phyloP scores from a whole-genome alignment of 2,329 filamentous ascomycete species.

The Didymella keratinophila region DNA sequence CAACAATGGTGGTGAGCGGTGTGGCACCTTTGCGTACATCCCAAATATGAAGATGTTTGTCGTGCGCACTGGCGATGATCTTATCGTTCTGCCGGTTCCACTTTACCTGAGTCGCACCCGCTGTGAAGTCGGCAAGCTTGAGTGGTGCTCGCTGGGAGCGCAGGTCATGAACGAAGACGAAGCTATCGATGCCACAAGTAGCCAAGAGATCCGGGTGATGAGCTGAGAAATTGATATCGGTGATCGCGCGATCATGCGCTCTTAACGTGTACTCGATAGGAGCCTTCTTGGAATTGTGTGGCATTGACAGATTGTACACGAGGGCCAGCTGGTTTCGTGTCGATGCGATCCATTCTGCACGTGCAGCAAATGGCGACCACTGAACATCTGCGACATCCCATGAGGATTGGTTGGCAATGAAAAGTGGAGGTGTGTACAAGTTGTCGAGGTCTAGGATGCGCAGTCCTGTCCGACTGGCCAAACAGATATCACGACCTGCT shows the following conservation, averaged over 20 bases:
- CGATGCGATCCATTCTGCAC: constrained; percentile 92
- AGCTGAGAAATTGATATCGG: constrained; percentile 94
- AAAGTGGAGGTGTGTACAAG: constrained; percentile 84
- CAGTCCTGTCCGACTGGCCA: constrained; percentile 84
- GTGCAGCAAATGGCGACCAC: constrained; percentile 90
- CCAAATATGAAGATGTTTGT: constrained; percentile 88
- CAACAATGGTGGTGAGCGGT: constrained; percentile 83
- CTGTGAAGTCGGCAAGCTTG: constrained; percentile 87
- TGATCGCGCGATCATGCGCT: constrained; percentile 86
- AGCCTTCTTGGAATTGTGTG: constrained; percentile 66
- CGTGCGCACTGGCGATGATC: constrained; percentile 88
- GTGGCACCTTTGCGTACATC: constrained; percentile 81
- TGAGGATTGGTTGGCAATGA: constrained; percentile 84
- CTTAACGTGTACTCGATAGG: constrained; percentile 89
- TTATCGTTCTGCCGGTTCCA: constrained; percentile 90
- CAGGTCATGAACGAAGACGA: constrained; percentile 91
- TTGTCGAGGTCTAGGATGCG: constrained; percentile 93
- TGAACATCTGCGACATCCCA: constrained; percentile 97
- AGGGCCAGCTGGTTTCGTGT: constrained; percentile 94
- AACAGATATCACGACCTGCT: constrained; percentile 85
- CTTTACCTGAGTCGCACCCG: constrained; percentile 93
- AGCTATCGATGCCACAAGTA: constrained; percentile 91
- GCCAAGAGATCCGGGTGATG: constrained; percentile 89
- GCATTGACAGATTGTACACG: constrained; percentile 83
- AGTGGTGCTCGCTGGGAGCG: constrained; percentile 57